These are phyloP conservation scores for Tetrastigma voinierianum DNA, from an alignment of 164 flowering plant genomes.

Conservation along the genomic window DNA sequence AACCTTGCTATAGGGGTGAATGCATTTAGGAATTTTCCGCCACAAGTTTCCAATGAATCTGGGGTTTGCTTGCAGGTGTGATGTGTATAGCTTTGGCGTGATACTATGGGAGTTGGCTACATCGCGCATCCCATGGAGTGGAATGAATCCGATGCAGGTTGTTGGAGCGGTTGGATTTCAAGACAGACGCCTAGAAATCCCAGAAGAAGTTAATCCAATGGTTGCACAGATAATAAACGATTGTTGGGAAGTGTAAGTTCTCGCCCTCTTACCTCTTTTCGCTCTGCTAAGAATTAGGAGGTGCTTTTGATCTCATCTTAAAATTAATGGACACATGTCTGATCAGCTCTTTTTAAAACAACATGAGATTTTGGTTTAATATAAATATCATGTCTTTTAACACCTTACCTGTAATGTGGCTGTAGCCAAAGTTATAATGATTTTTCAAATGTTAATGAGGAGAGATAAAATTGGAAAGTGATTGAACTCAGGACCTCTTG, in stretches of 20 bases:
- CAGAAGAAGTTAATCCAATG: conserved; percentile 66
- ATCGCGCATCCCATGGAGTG: conserved; percentile 80
- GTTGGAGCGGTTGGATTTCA: conserved; percentile 99
- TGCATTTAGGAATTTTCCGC: not conserved
- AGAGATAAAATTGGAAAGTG: too few species aligned
- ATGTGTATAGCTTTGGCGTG: conserved; percentile 94
- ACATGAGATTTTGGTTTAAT: too few species aligned
- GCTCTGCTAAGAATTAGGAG: not conserved
- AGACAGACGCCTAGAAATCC: conserved; percentile 83
- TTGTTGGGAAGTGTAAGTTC: conserved; percentile 82
- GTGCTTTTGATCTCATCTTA: too few species aligned
- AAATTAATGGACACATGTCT: too few species aligned
- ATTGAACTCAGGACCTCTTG: too few species aligned
- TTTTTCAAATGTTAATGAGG: too few species aligned
- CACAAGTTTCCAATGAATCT: not conserved
- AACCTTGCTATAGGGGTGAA: not conserved
- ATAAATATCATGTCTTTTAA: too few species aligned
- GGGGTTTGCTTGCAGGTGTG: conserved; percentile 59
- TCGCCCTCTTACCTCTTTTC: not conserved
- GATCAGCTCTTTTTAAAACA: too few species aligned
- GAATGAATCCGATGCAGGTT: conserved; percentile 96
- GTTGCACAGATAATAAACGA: conserved; percentile 78
- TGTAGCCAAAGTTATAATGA: too few species aligned
- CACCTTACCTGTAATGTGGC: too few species aligned
- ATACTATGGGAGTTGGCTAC: conserved; percentile 94